Evolutionary conservation across 768 basidiomycete genomes (phyloP).

Genomic region (Wakefieldia striispora): DNA sequence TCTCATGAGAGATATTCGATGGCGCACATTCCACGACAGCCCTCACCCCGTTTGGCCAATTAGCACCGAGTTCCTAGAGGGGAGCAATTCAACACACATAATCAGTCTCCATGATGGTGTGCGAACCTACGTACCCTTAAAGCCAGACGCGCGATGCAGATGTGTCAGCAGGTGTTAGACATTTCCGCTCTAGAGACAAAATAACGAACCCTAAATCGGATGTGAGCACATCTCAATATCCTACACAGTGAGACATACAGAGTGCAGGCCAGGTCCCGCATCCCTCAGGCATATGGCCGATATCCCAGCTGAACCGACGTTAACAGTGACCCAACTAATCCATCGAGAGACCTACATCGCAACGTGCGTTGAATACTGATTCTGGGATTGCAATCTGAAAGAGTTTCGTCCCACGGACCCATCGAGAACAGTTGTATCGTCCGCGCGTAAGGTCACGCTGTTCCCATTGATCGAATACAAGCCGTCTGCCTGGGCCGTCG

Average conservation of each 20-base stretch:
- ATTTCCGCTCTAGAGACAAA: neutral
- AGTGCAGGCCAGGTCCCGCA: slow-evolving; percentile 41
- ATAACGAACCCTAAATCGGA: slow-evolving; percentile 16
- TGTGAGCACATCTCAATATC: neutral
- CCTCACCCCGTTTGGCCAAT: slow-evolving; percentile 27
- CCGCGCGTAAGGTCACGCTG: slow-evolving; percentile 30
- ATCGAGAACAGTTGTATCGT: slow-evolving; percentile 27
- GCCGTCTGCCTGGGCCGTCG: slow-evolving; percentile 50
- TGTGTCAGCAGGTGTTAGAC: neutral
- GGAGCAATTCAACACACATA: neutral
- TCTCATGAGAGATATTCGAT: neutral
- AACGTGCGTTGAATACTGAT: slow-evolving; percentile 32
- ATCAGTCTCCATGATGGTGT: neutral
- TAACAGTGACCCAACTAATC: neutral
- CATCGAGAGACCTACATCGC: slow-evolving; percentile 18
- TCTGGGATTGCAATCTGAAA: slow-evolving; percentile 30
- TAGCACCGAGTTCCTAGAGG: slow-evolving; percentile 24
- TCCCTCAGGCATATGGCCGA: slow-evolving; percentile 38
- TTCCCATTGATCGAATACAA: slow-evolving; percentile 51
- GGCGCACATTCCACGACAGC: neutral
- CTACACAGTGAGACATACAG: slow-evolving; percentile 22
- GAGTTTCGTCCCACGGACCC: slow-evolving; percentile 31
- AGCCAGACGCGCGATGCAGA: neutral
- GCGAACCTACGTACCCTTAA: slow-evolving; percentile 17
- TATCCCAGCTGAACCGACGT: slow-evolving; percentile 20